These are phyloP conservation scores for Bocquillonia castaneifolia DNA, from an alignment of 441 rosid genomes.

Conservation along the genomic window DNA sequence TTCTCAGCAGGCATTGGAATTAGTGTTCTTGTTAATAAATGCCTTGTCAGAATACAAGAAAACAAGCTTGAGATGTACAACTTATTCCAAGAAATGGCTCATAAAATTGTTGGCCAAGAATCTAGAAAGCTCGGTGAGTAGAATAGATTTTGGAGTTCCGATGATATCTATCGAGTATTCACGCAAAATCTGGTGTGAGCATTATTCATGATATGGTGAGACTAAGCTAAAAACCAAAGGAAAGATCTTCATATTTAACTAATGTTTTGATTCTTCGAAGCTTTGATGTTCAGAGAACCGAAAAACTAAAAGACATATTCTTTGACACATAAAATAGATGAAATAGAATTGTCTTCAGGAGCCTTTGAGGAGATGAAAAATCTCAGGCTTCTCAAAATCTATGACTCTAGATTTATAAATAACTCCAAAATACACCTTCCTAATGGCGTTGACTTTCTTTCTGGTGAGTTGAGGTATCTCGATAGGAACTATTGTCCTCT, in stretches of 20 bases:
- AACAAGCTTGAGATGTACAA: slow-evolving; percentile 20
- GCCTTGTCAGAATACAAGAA: background rate
- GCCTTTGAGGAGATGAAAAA: slow-evolving; percentile 7
- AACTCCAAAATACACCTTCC: background rate
- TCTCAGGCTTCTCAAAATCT: slow-evolving; percentile 20
- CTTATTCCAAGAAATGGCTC: slow-evolving; percentile 21
- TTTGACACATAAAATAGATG: slow-evolving; percentile 11
- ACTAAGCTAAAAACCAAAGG: no score
- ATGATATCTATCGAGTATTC: slow-evolving; percentile 25
- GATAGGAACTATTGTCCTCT: slow-evolving; percentile 23
- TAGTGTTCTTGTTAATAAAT: background rate
- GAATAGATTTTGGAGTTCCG: slow-evolving; percentile 20
- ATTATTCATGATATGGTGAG: no score
- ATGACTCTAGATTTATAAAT: background rate
- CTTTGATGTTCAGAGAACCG: background rate
- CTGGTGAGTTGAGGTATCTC: slow-evolving; percentile 20
- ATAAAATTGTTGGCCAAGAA: slow-evolving; percentile 17
- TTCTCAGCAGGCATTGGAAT: slow-evolving; percentile 3
- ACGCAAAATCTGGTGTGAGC: slow-evolving; percentile 23
- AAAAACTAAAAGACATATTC: slow-evolving; percentile 6
- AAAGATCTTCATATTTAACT: no score
- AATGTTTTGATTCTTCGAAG: background rate
- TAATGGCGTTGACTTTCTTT: background rate
- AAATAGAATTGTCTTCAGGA: background rate
- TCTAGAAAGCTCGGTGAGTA: slow-evolving; percentile 11